Percentiles rank a stretch among this genome's conserved stretches.
phyloP scores from a whole-genome alignment of 345 rosid genomes.

The Kernera saxatilis region DNA sequence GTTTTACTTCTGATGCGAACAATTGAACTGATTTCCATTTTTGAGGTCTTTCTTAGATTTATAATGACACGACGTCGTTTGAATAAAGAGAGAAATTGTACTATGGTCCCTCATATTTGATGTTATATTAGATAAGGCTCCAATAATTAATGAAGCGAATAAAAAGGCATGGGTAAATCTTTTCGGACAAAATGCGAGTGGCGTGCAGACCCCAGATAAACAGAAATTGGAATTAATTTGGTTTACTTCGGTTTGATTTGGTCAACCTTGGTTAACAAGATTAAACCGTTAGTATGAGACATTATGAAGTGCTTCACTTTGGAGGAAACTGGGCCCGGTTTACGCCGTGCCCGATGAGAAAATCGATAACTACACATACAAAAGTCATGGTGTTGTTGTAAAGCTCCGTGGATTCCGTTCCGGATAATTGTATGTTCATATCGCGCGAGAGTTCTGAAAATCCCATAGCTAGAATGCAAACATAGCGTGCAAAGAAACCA shows the following conservation, averaged over 20 bases:
- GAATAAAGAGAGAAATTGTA: background rate
- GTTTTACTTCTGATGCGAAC: constrained; percentile 4
- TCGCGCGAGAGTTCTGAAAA: background rate
- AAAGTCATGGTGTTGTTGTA: background rate
- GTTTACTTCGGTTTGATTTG: background rate
- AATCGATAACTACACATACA: background rate
- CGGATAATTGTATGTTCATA: background rate
- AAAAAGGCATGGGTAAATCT: background rate
- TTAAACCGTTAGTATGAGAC: no score
- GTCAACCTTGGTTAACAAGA: background rate
- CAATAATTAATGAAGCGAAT: background rate
- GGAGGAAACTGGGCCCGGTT: background rate
- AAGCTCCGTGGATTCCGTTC: background rate
- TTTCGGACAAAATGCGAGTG: background rate
- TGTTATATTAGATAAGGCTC: background rate
- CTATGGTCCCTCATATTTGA: background rate
- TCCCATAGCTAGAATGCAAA: background rate
- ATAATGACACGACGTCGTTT: background rate
- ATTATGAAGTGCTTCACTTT: background rate
- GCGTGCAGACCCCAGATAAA: no score
- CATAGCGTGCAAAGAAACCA: background rate
- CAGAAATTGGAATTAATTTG: no score
- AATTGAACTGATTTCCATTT: constrained; percentile 7
- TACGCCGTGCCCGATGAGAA: background rate
- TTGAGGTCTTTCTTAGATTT: background rate